Evolutionary conservation across 1,284 basidiomycete species (phyloP), one percentile per base, ranked within the genome.

Genomic region (Chalciporus sp.): DNA sequence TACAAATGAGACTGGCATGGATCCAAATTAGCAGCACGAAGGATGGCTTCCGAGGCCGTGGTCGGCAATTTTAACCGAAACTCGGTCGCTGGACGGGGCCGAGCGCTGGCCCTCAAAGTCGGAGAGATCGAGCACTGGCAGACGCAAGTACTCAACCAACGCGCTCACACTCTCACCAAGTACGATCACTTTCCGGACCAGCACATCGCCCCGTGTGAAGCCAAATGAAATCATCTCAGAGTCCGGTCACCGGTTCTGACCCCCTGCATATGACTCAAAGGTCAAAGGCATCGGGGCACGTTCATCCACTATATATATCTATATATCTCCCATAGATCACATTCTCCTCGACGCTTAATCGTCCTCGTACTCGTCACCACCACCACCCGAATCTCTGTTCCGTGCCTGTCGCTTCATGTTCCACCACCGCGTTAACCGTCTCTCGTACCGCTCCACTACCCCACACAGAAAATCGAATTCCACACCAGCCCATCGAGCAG

Each of bases 361-460:
- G 52, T 37, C 52, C 44, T 45, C 46, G 19, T 42, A 14, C 28
- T 31, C 37, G 11, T 39, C 37, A 7, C 28, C 17, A 26, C 46
- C 31, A 28, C 41, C n/a, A 37, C 46, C 20, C 27, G 4, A 33
- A 29, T 19, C 47, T 20, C 40, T 47, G n/a, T 31, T 47, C 23
- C 27, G 51, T 43, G 42, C 49, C 9, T 62, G 31, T 40, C 58
- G 55, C 58, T 64, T 57, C 16, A 53, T 59, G 43, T 72, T 69
- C 77, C 77, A 77, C 79, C 82, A 80, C 53, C 77, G 71, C 58
- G 74, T 60, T 29, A 90, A 55, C 46, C 87, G 74, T 51, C 80
- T 72, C 69, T 91, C 88, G 55, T 81, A 85, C 50, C 71, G 69
- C 65, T 85, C 84, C 20, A 88, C 72, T 23, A 86, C 77, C 20